A percentile compares a stretch with the other conserved stretches of the same genome.
These are phyloP conservation scores for Aspergillus bridgeri DNA, from an alignment of 495 filamentous ascomycete genomes.

Conservation along the genomic window DNA sequence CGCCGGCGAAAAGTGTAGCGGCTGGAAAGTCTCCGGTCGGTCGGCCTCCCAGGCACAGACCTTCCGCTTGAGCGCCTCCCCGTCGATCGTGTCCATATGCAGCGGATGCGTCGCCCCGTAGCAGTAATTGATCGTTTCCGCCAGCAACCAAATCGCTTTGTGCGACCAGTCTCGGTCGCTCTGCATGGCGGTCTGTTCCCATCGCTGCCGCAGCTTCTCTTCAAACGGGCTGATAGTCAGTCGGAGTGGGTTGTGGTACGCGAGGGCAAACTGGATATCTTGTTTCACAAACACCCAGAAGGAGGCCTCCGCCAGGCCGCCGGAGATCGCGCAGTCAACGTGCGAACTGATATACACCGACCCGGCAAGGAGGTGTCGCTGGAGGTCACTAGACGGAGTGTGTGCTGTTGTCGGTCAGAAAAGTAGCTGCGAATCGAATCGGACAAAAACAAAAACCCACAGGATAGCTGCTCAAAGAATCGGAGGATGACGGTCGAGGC, in stretches of 20 bases:
- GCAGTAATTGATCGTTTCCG: slow-evolving; percentile 39
- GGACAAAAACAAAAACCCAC: slow-evolving; percentile 18
- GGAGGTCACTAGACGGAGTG: slow-evolving; percentile 35
- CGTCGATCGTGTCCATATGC: slow-evolving; percentile 16
- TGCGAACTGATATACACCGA: slow-evolving; percentile 45
- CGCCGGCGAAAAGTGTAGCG: slow-evolving; percentile 32
- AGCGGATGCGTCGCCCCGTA: slow-evolving; percentile 26
- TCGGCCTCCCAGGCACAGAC: slow-evolving; percentile 32
- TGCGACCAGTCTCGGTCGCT: slow-evolving; percentile 42
- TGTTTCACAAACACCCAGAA: slow-evolving; percentile 47
- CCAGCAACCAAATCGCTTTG: slow-evolving; percentile 38
- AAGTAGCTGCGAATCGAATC: neutral
- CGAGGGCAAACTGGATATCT: slow-evolving; percentile 41
- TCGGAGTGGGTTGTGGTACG: slow-evolving; percentile 36
- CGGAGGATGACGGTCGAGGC: slow-evolving; percentile 41
- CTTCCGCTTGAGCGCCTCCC: slow-evolving; percentile 24
- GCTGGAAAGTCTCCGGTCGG: slow-evolving; percentile 32
- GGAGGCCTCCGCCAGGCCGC: slow-evolving; percentile 37
- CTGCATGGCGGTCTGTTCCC: slow-evolving; percentile 25
- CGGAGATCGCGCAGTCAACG: slow-evolving; percentile 37
- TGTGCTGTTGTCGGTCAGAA: slow-evolving; percentile 20
- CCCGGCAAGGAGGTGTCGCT: slow-evolving; percentile 40
- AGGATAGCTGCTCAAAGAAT: slow-evolving; percentile 43
- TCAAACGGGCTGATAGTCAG: slow-evolving; percentile 36
- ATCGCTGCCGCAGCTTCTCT: slow-evolving; percentile 31